A percentile compares a stretch with the other conserved stretches of the same genome.
Evolutionary conservation across 345 rosid genomes (phyloP).

Genomic region (Isatis tinctoria): DNA sequence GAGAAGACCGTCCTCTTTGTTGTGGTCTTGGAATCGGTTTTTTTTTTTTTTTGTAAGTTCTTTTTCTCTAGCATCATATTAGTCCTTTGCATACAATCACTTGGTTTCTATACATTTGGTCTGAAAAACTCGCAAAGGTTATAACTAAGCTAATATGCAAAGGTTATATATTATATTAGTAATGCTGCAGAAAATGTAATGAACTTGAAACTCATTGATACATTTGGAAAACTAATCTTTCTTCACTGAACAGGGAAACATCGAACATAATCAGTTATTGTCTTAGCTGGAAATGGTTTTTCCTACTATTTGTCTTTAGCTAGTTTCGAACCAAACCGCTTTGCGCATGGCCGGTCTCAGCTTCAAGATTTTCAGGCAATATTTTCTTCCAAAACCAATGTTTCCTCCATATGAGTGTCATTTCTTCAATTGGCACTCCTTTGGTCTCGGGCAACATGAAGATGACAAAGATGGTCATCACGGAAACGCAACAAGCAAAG

Average conservation of each 20-base stretch:
- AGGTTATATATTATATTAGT: neutral
- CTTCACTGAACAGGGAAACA: neutral
- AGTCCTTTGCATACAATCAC: no score
- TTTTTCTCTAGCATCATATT: no score
- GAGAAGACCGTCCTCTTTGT: no score
- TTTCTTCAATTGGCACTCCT: conserved; percentile 83
- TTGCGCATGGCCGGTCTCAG: neutral
- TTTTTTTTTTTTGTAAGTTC: no score
- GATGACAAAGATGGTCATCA: conserved; percentile 73
- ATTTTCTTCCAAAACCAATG: conserved; percentile 86
- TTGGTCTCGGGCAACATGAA: conserved; percentile 75
- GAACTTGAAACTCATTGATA: neutral
- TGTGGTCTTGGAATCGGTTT: no score
- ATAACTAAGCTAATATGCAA: no score
- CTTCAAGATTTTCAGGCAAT: conserved; percentile 7
- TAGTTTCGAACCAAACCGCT: neutral
- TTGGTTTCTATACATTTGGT: no score
- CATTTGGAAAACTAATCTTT: no score
- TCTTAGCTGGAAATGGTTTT: neutral
- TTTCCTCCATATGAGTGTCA: conserved; percentile 67
- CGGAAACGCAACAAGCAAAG: conserved; percentile 52
- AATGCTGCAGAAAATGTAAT: neutral
- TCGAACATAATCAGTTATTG: neutral
- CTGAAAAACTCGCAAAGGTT: no score
- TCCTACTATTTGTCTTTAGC: neutral